These are phyloP conservation scores for Russula vinacea DNA, from an alignment of 768 basidiomycete genomes.

Conservation along the genomic window DNA sequence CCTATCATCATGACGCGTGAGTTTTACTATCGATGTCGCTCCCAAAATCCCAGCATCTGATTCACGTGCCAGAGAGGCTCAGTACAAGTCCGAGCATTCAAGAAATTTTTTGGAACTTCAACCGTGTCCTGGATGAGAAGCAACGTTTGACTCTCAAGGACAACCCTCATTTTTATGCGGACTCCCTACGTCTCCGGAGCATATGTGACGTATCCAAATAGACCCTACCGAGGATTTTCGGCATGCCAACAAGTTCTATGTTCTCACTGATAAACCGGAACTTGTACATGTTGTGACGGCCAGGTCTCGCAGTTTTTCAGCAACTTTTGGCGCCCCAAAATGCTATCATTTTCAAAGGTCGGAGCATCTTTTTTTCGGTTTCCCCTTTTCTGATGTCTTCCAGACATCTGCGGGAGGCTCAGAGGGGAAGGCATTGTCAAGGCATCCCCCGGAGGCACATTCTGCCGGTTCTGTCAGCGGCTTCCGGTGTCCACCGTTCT, in stretches of 20 bases:
- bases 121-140: neutral
- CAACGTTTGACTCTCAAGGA: neutral
- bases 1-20: neutral
- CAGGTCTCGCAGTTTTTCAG: neutral
- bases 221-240: neutral
- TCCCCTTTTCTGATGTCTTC: neutral
- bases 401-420: neutral
- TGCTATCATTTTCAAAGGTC: neutral
- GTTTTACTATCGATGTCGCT: neutral
- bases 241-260: neutral
- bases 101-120: neutral
- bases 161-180: neutral
- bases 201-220: neutral
- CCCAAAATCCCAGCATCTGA: neutral
- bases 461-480: neutral
- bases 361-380: neutral
- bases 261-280: neutral
- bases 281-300: neutral
- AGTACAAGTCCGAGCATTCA: neutral
- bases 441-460: neutral
- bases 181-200: neutral
- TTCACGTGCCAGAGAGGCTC: neutral
- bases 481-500: neutral
- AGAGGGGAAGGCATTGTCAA: neutral
- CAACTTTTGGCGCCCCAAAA: neutral